Evolutionary conservation across 139 green algal genomes (phyloP).

Genomic region (Trebouxia sp.): DNA sequence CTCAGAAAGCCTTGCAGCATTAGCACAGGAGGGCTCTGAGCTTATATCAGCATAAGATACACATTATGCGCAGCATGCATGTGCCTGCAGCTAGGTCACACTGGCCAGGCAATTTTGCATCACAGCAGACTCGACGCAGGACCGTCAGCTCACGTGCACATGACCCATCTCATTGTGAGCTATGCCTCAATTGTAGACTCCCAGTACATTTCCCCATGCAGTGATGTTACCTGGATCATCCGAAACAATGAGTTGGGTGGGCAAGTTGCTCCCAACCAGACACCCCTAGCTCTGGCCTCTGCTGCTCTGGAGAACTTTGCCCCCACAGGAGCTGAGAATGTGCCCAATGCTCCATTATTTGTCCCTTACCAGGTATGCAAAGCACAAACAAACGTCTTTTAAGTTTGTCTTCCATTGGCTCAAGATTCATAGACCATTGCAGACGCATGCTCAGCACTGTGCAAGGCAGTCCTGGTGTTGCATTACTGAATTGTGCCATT

Average conservation of each 20-base stretch:
- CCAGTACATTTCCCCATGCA: not conserved
- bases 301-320: conserved; percentile 18
- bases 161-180: not conserved
- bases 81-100: too few relatives aligned
- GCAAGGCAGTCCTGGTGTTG: too few relatives aligned
- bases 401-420: too few relatives aligned
- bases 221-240: conserved; percentile 20
- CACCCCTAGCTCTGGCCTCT: not conserved
- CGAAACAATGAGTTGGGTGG: conserved; percentile 30
- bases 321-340: conserved; percentile 8
- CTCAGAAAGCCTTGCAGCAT: too few relatives aligned
- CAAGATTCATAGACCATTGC: too few relatives aligned
- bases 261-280: not conserved
- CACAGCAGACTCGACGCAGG: not conserved
- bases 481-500: too few relatives aligned
- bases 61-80: too few relatives aligned
- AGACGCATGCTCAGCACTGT: too few relatives aligned
- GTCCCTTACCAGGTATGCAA: conserved; percentile 14
- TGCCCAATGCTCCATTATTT: conserved; percentile 19
- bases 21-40: too few relatives aligned
- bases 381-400: too few relatives aligned
- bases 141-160: not conserved
- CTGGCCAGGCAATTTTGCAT: too few relatives aligned
- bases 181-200: not conserved
- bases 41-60: too few relatives aligned